A percentile compares a stretch with the other conserved stretches of the same genome.
phyloP scores from a whole-genome alignment of 2,329 filamentous ascomycete species.

The Pezicula rhizophila region DNA sequence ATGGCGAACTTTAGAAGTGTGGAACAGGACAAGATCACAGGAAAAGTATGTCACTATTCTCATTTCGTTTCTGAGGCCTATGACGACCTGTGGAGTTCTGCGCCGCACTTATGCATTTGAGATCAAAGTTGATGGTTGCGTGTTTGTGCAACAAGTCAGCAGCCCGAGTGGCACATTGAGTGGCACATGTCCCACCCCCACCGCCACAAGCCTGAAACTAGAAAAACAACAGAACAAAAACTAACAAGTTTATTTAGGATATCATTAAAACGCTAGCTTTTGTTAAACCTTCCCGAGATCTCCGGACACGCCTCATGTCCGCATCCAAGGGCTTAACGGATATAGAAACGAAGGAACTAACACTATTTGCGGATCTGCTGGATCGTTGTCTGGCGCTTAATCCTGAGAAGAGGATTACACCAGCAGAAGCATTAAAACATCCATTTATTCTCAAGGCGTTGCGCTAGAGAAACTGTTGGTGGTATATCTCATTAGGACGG shows the following conservation, averaged over 20 bases:
- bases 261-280: constrained; percentile 61
- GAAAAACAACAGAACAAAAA: not conserved
- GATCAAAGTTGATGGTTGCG: constrained; percentile 6
- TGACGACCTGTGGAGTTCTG: not conserved
- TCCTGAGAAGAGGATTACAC: constrained; percentile 85
- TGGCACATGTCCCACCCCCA: not conserved
- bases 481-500: not conserved
- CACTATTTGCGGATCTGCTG: constrained; percentile 78
- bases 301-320: constrained; percentile 73
- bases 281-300: constrained; percentile 71
- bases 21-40: constrained; percentile 81
- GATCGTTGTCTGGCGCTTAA: constrained; percentile 86
- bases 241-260: constrained; percentile 40
- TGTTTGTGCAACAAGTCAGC: not conserved
- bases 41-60: constrained; percentile 52
- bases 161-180: not conserved
- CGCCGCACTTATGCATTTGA: constrained; percentile 4
- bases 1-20: constrained; percentile 77
- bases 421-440: constrained; percentile 79
- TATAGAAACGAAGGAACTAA: constrained; percentile 68
- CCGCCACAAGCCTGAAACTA: too few relatives aligned
- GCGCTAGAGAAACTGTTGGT: constrained; percentile 6
- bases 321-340: constrained; percentile 70
- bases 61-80: constrained; percentile 1
- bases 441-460: constrained; percentile 60